Conservation (phyloP, 2,329 filamentous ascomycete genomes). For the Talaromyces sp. region DNA sequence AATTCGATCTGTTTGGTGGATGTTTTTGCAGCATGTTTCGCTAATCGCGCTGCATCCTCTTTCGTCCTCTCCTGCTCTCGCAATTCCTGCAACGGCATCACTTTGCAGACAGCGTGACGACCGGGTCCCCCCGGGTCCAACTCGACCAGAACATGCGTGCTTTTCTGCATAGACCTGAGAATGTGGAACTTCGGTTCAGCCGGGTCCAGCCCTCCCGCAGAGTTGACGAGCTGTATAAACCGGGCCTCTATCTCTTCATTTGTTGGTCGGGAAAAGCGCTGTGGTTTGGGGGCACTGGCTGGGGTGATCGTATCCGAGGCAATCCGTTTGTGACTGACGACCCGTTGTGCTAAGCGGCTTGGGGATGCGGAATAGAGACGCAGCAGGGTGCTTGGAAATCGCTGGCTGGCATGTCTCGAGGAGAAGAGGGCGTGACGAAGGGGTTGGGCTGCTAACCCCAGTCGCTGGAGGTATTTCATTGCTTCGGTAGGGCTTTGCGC, state of each 20-base stretch:
- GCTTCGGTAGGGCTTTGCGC: background rate
- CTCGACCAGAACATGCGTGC: conserved; percentile 48
- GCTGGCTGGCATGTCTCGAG: background rate
- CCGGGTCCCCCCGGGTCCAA: conserved; percentile 32
- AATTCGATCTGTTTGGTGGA: conserved; percentile 73
- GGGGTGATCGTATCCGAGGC: background rate
- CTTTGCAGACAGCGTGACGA: conserved; percentile 61
- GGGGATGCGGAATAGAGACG: background rate
- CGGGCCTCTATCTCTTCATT: conserved; percentile 31
- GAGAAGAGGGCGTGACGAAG: conserved; percentile 6
- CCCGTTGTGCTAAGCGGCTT: background rate
- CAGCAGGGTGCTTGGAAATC: background rate
- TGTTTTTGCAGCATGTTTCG: conserved; percentile 34
- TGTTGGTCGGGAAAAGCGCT: conserved; percentile 8
- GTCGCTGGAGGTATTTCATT: conserved; percentile 2
- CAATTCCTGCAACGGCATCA: conserved; percentile 57
- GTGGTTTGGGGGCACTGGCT: conserved; percentile 7
- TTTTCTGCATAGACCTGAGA: conserved; percentile 44
- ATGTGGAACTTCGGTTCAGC: conserved; percentile 23
- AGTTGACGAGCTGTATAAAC: conserved; percentile 30
- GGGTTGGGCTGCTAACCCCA: conserved; percentile 3
- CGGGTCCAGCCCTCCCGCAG: conserved; percentile 25
- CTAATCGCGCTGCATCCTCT: conserved; percentile 34
- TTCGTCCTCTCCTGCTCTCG: conserved; percentile 41
- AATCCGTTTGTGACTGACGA: background rate